Conservation (phyloP, 2,329 filamentous ascomycete genomes). For the Pseudovirgaria hyperparasitica region DNA sequence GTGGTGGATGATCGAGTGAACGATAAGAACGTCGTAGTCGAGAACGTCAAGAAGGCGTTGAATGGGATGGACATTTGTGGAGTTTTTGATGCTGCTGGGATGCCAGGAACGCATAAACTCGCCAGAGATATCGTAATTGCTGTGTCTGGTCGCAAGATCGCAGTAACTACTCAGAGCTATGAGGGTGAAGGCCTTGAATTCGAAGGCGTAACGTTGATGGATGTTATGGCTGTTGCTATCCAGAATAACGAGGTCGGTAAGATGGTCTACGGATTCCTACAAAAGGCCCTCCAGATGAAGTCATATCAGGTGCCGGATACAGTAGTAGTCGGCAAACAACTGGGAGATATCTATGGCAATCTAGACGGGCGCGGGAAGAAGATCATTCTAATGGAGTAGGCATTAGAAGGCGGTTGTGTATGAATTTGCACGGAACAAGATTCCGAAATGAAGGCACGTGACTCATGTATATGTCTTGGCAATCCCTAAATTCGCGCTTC, state of each 20-base stretch:
- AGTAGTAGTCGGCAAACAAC: too few relatives aligned
- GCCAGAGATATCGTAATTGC: not conserved
- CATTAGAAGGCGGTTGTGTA: too few relatives aligned
- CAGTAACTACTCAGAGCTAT: conserved; percentile 8
- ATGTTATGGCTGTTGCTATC: conserved; percentile 3
- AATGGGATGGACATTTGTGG: conserved; percentile 29
- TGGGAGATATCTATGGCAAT: too few relatives aligned
- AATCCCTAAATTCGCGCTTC: too few relatives aligned
- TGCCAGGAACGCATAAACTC: not conserved
- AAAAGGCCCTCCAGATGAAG: conserved; percentile 2
- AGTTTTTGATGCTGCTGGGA: conserved; percentile 25
- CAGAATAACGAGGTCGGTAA: conserved; percentile 1
- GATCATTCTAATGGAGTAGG: too few relatives aligned
- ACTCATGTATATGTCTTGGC: too few relatives aligned
- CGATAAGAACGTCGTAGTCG: conserved; percentile 14
- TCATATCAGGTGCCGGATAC: too few relatives aligned
- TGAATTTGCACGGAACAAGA: too few relatives aligned
- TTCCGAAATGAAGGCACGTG: too few relatives aligned
- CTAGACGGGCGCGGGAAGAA: too few relatives aligned
- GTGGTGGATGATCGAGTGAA: conserved; percentile 21
- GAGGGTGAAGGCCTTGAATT: conserved; percentile 6
- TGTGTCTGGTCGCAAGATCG: too few relatives aligned
- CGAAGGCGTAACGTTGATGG: conserved; percentile 7
- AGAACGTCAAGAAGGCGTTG: conserved; percentile 28
- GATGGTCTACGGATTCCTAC: conserved; percentile 1